Base-by-base conservation (phyloP, 2,329 filamentous ascomycete genomes). In the Trichophyton benhamiae region DNA sequence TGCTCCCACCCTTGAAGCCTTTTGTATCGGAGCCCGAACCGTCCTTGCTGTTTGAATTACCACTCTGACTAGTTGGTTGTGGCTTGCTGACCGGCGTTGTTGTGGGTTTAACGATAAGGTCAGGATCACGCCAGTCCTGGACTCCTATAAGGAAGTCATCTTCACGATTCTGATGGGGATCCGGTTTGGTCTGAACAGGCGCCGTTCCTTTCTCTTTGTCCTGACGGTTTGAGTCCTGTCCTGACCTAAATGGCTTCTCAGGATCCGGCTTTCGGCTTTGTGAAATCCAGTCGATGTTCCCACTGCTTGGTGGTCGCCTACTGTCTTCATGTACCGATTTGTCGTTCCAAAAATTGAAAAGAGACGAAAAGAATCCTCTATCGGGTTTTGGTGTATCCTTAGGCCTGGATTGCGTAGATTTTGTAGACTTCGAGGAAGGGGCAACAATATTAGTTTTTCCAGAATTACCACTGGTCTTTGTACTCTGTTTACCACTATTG, bases 81-180 rank as follows among this genome's bases (percentile, higher is more conserved):
- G 63, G 66, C 63, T 64, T 74, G 46, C 67, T 66, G n/a, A 63
- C 65, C 17, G 64, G 62, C 22, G 65, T 62, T 30, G 64, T 61
- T n/a, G 48, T 61, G 60, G 61, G 38, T 52, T 55, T 59, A 17
- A 46, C 57, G 22, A 89, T 77, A 17, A 90, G 76, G 70, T 90
- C 88, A 4, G 88, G 87, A 71, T 94, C 89, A 66, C 88, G 82
- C 89, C 89, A 92, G 70, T 94, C 89, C 66, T 94, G 87, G 11
- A 91, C 84, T n/a, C 88, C 89, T 67, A 92, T 91, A 52, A 88
- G 81, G 70, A 91, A 92, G 70, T 90, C 86, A 65, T 75, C 75
- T 9, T 67, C 62, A 46, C 67, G 67, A 20, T 67, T 66, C n/a
- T 67, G 63, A 36, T 67, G 64, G 6, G 60, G 62, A n/a, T 67